Evolutionary conservation across 2,329 filamentous ascomycete species (phyloP).

Genomic region (Dactylellina haptotyla): DNA sequence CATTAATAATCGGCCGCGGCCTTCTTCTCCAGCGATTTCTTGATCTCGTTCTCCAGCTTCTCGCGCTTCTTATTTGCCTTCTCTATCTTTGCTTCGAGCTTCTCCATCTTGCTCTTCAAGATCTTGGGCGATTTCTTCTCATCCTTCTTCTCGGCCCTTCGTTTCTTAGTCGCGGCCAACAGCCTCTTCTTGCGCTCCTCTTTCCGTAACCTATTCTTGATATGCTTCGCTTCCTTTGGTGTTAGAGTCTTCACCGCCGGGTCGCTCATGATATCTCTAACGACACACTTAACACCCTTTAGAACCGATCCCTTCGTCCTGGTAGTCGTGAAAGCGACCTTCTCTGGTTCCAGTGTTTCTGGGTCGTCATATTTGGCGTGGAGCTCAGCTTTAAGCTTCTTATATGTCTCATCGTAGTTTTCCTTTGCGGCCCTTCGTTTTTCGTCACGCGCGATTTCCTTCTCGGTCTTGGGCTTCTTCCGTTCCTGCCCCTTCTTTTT

Average conservation of each 20-base stretch:
- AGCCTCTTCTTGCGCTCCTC: slow-evolving; percentile 49
- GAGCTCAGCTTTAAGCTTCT: slow-evolving; percentile 33
- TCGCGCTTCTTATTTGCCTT: slow-evolving; percentile 39
- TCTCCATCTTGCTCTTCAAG: slow-evolving; percentile 37
- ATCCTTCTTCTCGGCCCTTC: slow-evolving; percentile 13
- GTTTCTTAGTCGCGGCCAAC: slow-evolving; percentile 34
- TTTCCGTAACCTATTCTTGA: slow-evolving; percentile 37
- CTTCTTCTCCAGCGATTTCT: slow-evolving; percentile 2
- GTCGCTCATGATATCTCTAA: slow-evolving; percentile 39
- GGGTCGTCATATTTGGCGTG: slow-evolving; percentile 25
- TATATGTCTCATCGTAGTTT: slow-evolving; percentile 38
- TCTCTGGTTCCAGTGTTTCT: background rate
- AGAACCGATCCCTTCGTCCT: slow-evolving; percentile 7
- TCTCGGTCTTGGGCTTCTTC: slow-evolving; percentile 43
- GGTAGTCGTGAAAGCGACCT: slow-evolving; percentile 20
- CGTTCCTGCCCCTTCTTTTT: slow-evolving; percentile 34
- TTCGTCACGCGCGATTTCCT: slow-evolving; percentile 41
- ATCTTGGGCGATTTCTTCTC: slow-evolving; percentile 39
- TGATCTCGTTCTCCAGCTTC: slow-evolving; percentile 28
- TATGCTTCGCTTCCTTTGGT: slow-evolving; percentile 42
- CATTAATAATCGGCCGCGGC: slow-evolving; percentile 10
- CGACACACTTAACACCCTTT: slow-evolving; percentile 31
- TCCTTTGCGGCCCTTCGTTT: slow-evolving; percentile 6
- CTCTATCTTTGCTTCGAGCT: slow-evolving; percentile 33
- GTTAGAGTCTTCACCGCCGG: slow-evolving; percentile 20